Evolutionary conservation across 768 basidiomycete genomes (phyloP), one percentile per base, ranked within the genome.

Genomic region (Phanerochaete carnosa): DNA sequence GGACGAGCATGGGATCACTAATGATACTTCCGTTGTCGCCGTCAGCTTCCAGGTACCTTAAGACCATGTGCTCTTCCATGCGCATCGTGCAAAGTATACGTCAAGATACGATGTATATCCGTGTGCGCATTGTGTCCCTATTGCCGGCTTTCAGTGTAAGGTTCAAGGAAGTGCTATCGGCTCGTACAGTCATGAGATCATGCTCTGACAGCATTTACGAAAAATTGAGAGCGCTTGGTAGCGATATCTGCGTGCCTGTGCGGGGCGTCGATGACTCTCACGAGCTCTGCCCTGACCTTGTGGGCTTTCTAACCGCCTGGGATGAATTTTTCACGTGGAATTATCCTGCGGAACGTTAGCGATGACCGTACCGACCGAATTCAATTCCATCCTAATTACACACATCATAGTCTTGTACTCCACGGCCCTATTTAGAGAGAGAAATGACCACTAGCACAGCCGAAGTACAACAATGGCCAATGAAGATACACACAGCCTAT

Each of bases 1-100:
- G 72, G 72, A 5, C 25, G 52, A 50, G 68, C 61, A 2, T 64
- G 67, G 58, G 30, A 19, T n/a, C 11, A 16, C 29, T 29, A 26
- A 12, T 28, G 3, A 16, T 26, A 28, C n/a, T n/a, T 13, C 49
- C 12, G 26, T 50, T 50, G 49, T 50, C 49, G 16, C 13, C 26
- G 4, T 4, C 12, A 43, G 16, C 39, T 43, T 43, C 39, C 8
- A 43, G 33, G 33, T 35, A 13, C 33, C 33, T 6, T 35, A 35
- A 13, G 11, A 7, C 39, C 39, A 43, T 43, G 39, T 43, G 39
- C 39, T 19, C 16, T 19, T 15, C 8, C 33, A n/a, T n/a, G n/a
- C n/a, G n/a, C n/a, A n/a, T n/a, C n/a, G n/a, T n/a, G n/a, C n/a
- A n/a, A n/a, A n/a, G n/a, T n/a, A n/a, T 15, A 35, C 15, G 33